Conservation (phyloP, 106 monocot genomes). For the Dioscorea zingiberensis region DNA sequence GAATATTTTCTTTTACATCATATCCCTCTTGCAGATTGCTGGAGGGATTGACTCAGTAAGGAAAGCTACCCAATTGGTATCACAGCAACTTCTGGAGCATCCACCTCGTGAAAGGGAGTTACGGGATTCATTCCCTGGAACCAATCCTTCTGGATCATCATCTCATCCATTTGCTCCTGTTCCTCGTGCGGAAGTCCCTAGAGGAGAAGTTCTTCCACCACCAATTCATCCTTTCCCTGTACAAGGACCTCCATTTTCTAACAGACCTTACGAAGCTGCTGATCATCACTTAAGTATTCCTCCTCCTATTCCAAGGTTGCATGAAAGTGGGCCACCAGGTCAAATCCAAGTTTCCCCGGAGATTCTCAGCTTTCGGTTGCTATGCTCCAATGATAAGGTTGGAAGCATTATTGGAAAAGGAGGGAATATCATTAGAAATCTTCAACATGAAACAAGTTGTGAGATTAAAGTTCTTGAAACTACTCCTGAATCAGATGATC, state of each 20-base stretch:
- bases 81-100: constrained; percentile 65
- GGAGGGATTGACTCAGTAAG: constrained; percentile 30
- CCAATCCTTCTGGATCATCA: constrained; percentile 32
- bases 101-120: constrained; percentile 62
- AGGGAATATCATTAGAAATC: constrained; percentile 60
- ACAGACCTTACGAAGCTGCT: constrained; percentile 34
- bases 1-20: not conserved
- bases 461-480: constrained; percentile 74
- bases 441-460: constrained; percentile 82
- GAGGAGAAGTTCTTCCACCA: constrained; percentile 34
- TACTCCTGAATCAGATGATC: constrained; percentile 58
- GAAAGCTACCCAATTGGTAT: constrained; percentile 62
- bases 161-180: constrained; percentile 27
- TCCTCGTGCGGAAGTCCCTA: constrained; percentile 21
- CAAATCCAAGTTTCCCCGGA: constrained; percentile 40
- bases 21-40: constrained; percentile 20
- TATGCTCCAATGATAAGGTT: constrained; percentile 81
- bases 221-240: constrained; percentile 27
- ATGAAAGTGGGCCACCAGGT: constrained; percentile 25
- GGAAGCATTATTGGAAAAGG: constrained; percentile 88
- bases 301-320: constrained; percentile 47
- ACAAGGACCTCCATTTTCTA: constrained; percentile 36
- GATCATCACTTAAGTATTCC: constrained; percentile 23
- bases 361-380: constrained; percentile 43
- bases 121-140: constrained; percentile 26